Evolutionary conservation across 2,329 filamentous ascomycete species (phyloP), one percentile per base, ranked within the genome.

Genomic region (Lecanicillium sp.): DNA sequence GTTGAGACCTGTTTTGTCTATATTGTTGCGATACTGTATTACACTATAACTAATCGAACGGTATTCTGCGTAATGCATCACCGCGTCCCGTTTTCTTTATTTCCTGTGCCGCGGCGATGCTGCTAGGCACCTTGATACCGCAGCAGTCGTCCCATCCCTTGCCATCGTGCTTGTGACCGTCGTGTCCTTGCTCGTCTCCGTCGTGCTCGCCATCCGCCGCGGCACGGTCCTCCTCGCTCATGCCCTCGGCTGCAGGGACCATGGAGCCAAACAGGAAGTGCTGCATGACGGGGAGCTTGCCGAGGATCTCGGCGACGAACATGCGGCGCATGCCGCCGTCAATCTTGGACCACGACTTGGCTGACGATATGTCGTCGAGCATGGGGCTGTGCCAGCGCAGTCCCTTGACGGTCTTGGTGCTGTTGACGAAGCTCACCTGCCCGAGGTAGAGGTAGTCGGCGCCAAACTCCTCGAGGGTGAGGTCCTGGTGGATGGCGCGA

Each of bases 241-340:
- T 97, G 1, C 81, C 87, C 19, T 88, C 80, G 0, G 75, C 80
- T 0, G 91, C 89, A 0, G 88, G 84, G 2, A 98, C 75, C 43
- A 98, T 67, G 8, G 83, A 85, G 1, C 93, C 93, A 61, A 98
- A 98, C 47, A 98, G 62, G 58, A 98, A 98, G 65, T 98, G 94
- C 68, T 98, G 93, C 90, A 97, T 97, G 36, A 98, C 91, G 1
- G 93, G 93, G 48, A 98, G 65, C 67, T 98, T 98, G 26, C 86
- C 83, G 44, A 98, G 67, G 1, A 98, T 91, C 67, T 98, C 93
- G 33, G 84, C 87, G 44, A 91, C 77, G 62, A 97, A 97, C 94
- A 98, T 98, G 56, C 89, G 87, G 52, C 87, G 79, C 94, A 98
- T 97, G 6, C 93, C 93, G 21, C 77, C 85, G 64, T 97, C 90